Evolutionary conservation across 148 eudicot genomes (phyloP).

Genomic region (Arbutus unedo): DNA sequence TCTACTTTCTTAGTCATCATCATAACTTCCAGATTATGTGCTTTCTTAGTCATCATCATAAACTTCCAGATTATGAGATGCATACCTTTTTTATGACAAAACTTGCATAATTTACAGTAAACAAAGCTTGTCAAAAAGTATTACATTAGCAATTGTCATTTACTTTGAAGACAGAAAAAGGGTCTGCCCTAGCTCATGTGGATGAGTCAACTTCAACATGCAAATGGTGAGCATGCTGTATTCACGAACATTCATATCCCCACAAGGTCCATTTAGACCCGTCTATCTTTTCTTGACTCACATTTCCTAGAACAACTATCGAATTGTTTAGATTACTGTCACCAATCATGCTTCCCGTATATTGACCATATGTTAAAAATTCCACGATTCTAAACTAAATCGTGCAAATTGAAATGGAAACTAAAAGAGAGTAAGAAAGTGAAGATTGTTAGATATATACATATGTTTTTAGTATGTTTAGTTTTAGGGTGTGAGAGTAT

Average conservation of each 20-base stretch:
- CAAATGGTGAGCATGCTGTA: neutral
- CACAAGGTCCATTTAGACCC: neutral
- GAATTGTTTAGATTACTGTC: neutral
- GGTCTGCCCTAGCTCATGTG: neutral
- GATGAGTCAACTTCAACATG: slow-evolving; percentile 6
- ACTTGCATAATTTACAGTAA: neutral
- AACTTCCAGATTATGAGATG: neutral
- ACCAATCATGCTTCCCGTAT: neutral
- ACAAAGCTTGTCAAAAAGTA: neutral
- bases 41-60: neutral
- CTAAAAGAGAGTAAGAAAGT: neutral
- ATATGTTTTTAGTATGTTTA: too few species aligned
- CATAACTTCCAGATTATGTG: neutral
- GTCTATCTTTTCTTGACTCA: neutral
- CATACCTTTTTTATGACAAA: neutral
- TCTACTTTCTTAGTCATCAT: neutral
- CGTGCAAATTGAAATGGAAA: neutral
- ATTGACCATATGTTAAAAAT: neutral
- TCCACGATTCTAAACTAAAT: neutral
- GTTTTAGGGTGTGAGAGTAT: too few species aligned
- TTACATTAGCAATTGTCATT: neutral
- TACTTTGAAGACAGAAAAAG: neutral
- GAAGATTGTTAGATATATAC: neutral
- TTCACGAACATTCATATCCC: neutral
- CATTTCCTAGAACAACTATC: neutral